phyloP scores from a whole-genome alignment of 148 eudicot species.

The Gaultheria prostrata region DNA sequence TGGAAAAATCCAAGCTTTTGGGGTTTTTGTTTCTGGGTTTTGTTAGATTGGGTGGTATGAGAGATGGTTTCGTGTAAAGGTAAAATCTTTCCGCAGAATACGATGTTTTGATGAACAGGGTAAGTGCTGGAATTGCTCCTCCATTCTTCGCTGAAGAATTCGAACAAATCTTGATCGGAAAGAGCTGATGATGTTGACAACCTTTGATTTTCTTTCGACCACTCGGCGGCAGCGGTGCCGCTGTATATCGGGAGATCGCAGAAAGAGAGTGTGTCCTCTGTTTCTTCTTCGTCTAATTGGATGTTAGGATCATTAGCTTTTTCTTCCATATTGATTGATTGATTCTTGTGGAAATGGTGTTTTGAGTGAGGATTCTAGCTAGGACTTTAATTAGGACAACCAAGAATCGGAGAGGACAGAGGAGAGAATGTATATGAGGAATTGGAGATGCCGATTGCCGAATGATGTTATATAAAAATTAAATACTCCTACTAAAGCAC shows the following conservation, averaged over 20 bases:
- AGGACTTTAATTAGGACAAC: no score
- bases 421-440: no score
- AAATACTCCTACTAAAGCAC: no score
- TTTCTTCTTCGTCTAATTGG: neutral
- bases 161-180: slow-evolving; percentile 23
- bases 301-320: neutral
- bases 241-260: slow-evolving; percentile 26
- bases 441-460: no score
- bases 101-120: slow-evolving; percentile 22
- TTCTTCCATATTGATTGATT: slow-evolving; percentile 12
- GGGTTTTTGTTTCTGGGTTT: neutral
- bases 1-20: neutral
- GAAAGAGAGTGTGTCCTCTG: slow-evolving; percentile 30
- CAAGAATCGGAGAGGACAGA: neutral
- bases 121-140: neutral
- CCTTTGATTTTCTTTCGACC: slow-evolving; percentile 11
- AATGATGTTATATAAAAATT: no score
- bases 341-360: neutral
- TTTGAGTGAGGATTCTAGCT: no score
- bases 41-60: neutral
- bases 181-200: slow-evolving; percentile 7
- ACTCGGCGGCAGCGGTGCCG: neutral
- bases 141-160: slow-evolving; percentile 31
- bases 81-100: slow-evolving; percentile 16
- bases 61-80: neutral